Evolutionary conservation across 768 basidiomycete species (phyloP), one percentile per base, ranked within the genome.

Genomic region (Mycena vitilis): DNA sequence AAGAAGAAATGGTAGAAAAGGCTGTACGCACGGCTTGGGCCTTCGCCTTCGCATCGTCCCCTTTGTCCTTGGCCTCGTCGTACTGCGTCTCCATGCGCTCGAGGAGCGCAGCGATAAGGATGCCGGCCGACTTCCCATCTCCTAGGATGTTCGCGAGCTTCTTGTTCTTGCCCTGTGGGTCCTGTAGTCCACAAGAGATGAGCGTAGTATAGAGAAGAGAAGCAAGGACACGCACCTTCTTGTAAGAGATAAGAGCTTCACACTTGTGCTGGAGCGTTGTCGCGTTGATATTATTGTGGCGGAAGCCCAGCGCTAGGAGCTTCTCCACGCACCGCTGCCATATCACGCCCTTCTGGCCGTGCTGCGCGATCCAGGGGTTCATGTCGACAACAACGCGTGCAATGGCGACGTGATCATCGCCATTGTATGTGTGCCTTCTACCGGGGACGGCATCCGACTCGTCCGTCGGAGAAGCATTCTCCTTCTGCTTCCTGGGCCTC

Each of bases 21-120:
- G 12, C 6, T 22, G 37, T 16, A 53, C 61, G 25, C 40, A 68
- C 66, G 54, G 55, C 34, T 47, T 62, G 55, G 5, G 62, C 20
- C 60, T 68, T 57, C 22, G 44, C 66, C 47, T 68, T 68, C 1
- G 54, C 66, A 0, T 62, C 54, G 34, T 68, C 66, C 30, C 60
- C 48, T 52, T 68, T 68, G 20, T 25, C 59, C 52, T 66, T 66
- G 15, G 59, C 65, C 1, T 2, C 9, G 36, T 66, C 59, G 23
- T 30, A 48, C 42, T 60, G 49, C 9, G 7, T 55, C 52, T 66
- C 65, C 9, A 66, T 13, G 9, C 18, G 38, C 51, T 66, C 65
- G 53, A 66, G 51, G 1, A 52, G 52, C 7, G 65, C 65, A 51
- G 38, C 38, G 13, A 40, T 40, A 13, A 13, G 6, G 38, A 40